Evolutionary conservation across 2,329 filamentous ascomycete species (phyloP), one percentile per base, ranked within the genome.

Genomic region (Fusarium sp.): DNA sequence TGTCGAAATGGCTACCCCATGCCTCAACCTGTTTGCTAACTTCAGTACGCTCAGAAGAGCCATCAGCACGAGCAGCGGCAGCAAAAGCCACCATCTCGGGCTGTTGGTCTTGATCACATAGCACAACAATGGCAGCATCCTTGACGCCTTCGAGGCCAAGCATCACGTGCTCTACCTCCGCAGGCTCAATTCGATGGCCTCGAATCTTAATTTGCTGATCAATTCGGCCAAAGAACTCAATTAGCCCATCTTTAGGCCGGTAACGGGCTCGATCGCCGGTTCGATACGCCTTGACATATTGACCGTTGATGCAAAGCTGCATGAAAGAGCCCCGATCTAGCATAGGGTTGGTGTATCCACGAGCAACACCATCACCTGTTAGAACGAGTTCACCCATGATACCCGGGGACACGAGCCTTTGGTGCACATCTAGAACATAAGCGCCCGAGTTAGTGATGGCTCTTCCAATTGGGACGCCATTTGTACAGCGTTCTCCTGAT

Each of bases 141-240:
- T 28, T 43, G 1, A 54, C 40, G 10, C 17, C 24, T 1, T 0
- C 5, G 6, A 46, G 51, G 1, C 21, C 3, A 3, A 34, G 53
- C 13, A 56, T 38, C 0, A 24, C 22, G 13, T 44, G 10, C 17
- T 55, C 52, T 1, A 55, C 31, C 22, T 55, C 52, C 0, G 21
- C 40, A 6, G 22, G 26, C 43, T 56, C 53, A 0, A 56, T 26
- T 8, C 33, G 53, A 2, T 56, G 46, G 9, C 53, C 53, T 1
- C 43, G 43, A 19, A 56, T 56, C 15, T 56, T 56, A 10, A 49
- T 19, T 31, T 56, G 43, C 2, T 19, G 26, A 3, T 56, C 53
- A 2, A 28, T 31, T 15, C 54, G 22, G 11, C 51, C 40, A 13
- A 54, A 36, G 40, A 54, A 54, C 24, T 24, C 24, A 24, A 24